Evolutionary conservation across 2,329 filamentous ascomycete species (phyloP).

Genomic region (Pochonia chlamydosporia): DNA sequence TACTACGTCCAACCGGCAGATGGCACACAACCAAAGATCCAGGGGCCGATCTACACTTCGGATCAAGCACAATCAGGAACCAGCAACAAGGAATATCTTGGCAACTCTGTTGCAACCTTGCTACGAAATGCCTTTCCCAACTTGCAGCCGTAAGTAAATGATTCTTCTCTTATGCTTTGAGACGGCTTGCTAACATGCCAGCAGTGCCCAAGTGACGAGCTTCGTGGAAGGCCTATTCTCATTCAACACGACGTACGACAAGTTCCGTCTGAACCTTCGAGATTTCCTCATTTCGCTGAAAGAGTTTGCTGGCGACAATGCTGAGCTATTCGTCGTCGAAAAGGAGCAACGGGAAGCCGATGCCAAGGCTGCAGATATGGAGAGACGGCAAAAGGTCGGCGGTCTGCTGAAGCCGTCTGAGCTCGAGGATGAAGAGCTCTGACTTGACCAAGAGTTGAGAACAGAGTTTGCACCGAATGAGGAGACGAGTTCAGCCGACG

Average conservation of each 20-base stretch:
- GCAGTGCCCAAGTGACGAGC: slow-evolving; percentile 74
- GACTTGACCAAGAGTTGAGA: slow-evolving; percentile 68
- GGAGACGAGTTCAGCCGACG: slow-evolving; percentile 14
- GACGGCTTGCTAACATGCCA: slow-evolving; percentile 26
- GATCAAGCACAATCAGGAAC: slow-evolving; percentile 82
- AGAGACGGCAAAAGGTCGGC: slow-evolving; percentile 90
- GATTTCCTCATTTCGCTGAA: slow-evolving; percentile 97
- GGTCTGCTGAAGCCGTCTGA: slow-evolving; percentile 97
- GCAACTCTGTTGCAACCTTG: slow-evolving; percentile 78
- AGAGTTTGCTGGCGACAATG: slow-evolving; percentile 93
- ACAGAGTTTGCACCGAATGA: slow-evolving; percentile 48
- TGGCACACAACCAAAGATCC: slow-evolving; percentile 71
- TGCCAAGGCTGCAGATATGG: slow-evolving; percentile 80
- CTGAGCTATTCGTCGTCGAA: slow-evolving; percentile 88
- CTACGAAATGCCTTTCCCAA: slow-evolving; percentile 91
- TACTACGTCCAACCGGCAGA: slow-evolving; percentile 80
- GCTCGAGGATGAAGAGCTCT: slow-evolving; percentile 84
- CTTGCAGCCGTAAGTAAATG: slow-evolving; percentile 67
- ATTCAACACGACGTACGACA: slow-evolving; percentile 81
- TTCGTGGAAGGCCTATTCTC: slow-evolving; percentile 90
- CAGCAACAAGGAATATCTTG: slow-evolving; percentile 84
- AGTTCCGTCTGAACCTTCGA: slow-evolving; percentile 91
- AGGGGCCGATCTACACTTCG: slow-evolving; percentile 80
- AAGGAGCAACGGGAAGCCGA: slow-evolving; percentile 87
- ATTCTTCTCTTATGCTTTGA: not conserved